Conservation (phyloP, 345 rosid species). For the Linum usitatissimum region DNA sequence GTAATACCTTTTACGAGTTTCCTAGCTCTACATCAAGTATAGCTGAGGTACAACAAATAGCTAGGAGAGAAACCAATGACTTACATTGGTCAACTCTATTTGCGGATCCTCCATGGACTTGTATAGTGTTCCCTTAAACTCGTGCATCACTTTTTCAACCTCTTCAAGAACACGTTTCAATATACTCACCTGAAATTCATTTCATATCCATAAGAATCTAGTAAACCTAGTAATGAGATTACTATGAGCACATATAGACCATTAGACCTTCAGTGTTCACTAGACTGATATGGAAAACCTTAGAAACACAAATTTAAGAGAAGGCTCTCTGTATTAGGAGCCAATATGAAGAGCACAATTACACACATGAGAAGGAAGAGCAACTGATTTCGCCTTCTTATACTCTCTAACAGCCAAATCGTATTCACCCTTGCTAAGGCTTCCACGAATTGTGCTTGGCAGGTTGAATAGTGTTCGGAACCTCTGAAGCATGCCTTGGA, state of each 20-base stretch:
- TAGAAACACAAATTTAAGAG: no score
- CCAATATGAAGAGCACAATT: not conserved
- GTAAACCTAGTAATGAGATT: no score
- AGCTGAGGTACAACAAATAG: slow-evolving; percentile 4
- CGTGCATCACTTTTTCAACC: slow-evolving; percentile 94
- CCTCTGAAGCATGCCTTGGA: slow-evolving; percentile 98
- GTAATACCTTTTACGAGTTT: not conserved
- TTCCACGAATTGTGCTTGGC: slow-evolving; percentile 89
- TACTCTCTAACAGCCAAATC: slow-evolving; percentile 97
- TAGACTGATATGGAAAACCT: no score
- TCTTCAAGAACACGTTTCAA: slow-evolving; percentile 96
- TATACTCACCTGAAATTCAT: slow-evolving; percentile 70
- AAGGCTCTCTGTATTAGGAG: no score
- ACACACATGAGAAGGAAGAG: slow-evolving; percentile 91
- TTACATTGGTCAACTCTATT: slow-evolving; percentile 75
- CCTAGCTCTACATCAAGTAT: not conserved
- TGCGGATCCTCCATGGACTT: slow-evolving; percentile 96
- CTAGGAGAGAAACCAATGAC: slow-evolving; percentile 16
- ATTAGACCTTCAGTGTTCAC: no score
- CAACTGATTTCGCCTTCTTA: slow-evolving; percentile 94
- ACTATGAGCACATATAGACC: no score
- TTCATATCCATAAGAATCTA: slow-evolving; percentile 1
- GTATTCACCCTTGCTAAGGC: slow-evolving; percentile 91
- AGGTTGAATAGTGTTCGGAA: slow-evolving; percentile 86
- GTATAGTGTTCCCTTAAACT: slow-evolving; percentile 86